These are phyloP conservation scores for Laetiporus sulphureus DNA, from an alignment of 1,284 basidiomycete genomes.

Conservation along the genomic window DNA sequence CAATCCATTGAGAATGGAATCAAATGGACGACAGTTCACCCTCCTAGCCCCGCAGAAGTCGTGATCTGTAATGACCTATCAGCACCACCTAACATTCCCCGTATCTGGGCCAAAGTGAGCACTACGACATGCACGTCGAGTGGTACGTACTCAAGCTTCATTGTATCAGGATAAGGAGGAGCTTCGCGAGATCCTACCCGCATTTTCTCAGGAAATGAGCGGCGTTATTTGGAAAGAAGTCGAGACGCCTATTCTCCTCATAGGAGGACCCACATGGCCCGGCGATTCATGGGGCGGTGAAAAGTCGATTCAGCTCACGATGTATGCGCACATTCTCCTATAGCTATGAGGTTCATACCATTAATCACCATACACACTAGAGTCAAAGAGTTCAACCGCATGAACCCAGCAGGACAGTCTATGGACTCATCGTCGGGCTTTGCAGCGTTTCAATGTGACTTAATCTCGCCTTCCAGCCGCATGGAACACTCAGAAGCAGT, in stretches of 20 bases:
- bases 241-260: conserved; percentile 13
- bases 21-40: not conserved
- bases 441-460: not conserved
- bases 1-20: not conserved
- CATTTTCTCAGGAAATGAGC: conserved; percentile 5
- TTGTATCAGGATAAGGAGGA: conserved; percentile 13
- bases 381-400: no score
- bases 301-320: conserved; percentile 9
- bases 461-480: not conserved
- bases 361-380: not conserved
- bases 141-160: not conserved
- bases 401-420: not conserved
- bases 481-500: no score
- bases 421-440: not conserved
- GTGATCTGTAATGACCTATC: not conserved
- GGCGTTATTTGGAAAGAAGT: conserved; percentile 9
- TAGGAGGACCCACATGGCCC: conserved; percentile 9
- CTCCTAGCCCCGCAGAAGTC: not conserved
- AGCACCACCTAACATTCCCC: not conserved
- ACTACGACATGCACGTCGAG: not conserved
- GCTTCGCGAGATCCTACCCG: conserved; percentile 11
- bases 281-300: conserved; percentile 14
- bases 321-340: conserved; percentile 7
- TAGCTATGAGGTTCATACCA: not conserved
- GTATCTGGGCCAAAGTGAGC: conserved; percentile 9